Base-by-base conservation (phyloP, 192 early-diverging fungal genomes). In the Kickxella alabastrina region DNA sequence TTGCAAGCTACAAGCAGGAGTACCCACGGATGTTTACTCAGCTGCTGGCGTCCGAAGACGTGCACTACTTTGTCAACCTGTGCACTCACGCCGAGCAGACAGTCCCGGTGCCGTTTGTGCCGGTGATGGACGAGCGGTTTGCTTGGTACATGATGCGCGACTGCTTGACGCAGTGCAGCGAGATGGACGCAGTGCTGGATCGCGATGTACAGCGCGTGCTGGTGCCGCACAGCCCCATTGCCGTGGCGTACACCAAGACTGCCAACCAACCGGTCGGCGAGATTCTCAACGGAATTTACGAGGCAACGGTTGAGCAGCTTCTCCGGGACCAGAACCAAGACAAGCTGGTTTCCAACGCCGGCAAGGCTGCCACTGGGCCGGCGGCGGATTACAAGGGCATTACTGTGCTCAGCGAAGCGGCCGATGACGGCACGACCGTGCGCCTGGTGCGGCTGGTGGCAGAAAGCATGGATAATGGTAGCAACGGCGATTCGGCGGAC, bases 121-220 rank as follows among this genome's bases (percentile, higher is more conserved):
- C 92, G 2, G 79, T 87, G 12, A 65, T 97, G 15, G 92, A 95
- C 62, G 85, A 85, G 46, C 86, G 89, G 67, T 92, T 97, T 75
- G 89, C 87, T 59, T 80, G 87, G 40, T 95, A 91, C 87, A 86
- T 95, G 78, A 90, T 93, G 82, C 88, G 88, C 82, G 92, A 95
- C 60, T 83, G 88, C 14, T 76, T 88, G 22, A 88, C 87, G 87
- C 92, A 92, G 75, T 81, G 84, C 19, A 89, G 92, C 59, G 86
- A 94, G 39, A 64, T 95, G 8, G 85, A 84, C 38, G 85, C 90
- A 21, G 85, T 97, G 25, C 78, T 83, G 7, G 89, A 79, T 48
- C 31, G 28, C 14, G 54, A 44, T 8, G 82, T 86, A 6, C 82
- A 86, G 52, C 84, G 95, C 45, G 87, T 90, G 31, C 85, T 87